A percentile compares a stretch with the other conserved stretches of the same genome.
These are phyloP conservation scores for Ascochyta koolunga DNA, from an alignment of 2,329 filamentous ascomycete species.

Conservation along the genomic window DNA sequence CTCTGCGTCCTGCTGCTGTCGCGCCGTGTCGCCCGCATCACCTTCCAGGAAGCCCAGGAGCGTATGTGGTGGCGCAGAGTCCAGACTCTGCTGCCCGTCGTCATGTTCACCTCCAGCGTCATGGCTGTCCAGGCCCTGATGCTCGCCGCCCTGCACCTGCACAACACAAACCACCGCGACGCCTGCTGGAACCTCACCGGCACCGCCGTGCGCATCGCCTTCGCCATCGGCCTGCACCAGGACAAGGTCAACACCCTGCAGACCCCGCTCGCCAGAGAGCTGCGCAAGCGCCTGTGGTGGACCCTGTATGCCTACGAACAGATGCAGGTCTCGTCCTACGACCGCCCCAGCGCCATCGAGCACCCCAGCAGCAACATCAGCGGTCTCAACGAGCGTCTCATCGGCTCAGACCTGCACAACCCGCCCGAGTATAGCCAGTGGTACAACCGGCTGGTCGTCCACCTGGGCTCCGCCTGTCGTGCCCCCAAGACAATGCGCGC, in stretches of 20 bases:
- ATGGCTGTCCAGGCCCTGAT: slow-evolving; percentile 52
- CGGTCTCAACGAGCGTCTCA: slow-evolving; percentile 46
- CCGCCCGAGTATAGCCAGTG: slow-evolving; percentile 49
- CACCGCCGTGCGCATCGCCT: slow-evolving; percentile 52
- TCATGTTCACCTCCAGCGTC: slow-evolving; percentile 53
- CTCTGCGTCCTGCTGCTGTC: slow-evolving; percentile 51
- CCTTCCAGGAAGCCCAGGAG: slow-evolving; percentile 48
- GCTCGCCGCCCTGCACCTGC: slow-evolving; percentile 52
- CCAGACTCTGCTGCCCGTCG: slow-evolving; percentile 50
- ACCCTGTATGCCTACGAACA: slow-evolving; percentile 56
- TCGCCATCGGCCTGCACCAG: slow-evolving; percentile 54
- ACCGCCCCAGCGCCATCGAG: slow-evolving; percentile 54
- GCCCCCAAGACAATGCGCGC: slow-evolving; percentile 43
- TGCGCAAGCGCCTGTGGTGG: slow-evolving; percentile 62
- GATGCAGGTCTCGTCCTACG: slow-evolving; percentile 53
- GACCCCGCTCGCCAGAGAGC: slow-evolving; percentile 49
- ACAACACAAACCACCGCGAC: slow-evolving; percentile 55
- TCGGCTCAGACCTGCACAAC: slow-evolving; percentile 38
- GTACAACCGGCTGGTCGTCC: slow-evolving; percentile 46
- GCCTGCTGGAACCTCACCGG: slow-evolving; percentile 54
- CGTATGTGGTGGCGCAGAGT: slow-evolving; percentile 51
- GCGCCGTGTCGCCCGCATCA: slow-evolving; percentile 42
- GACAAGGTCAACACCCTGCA: slow-evolving; percentile 46
- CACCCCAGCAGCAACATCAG: slow-evolving; percentile 44
- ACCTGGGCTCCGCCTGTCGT: slow-evolving; percentile 49